Evolutionary conservation across 2,329 filamentous ascomycete genomes (phyloP).

Genomic region (Metarhizium sp.): DNA sequence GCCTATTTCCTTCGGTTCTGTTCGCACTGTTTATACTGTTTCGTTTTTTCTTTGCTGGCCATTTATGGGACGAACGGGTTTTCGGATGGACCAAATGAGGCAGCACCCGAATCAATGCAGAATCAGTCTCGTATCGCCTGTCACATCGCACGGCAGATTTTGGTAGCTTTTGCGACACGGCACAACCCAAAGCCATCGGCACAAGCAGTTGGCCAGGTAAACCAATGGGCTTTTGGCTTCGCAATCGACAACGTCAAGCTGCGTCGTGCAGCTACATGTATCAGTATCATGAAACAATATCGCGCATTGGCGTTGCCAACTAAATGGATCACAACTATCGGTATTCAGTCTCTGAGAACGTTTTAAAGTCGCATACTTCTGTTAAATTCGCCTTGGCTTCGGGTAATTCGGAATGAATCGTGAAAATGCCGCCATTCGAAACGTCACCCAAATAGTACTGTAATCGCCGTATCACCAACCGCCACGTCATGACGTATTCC

Average conservation of each 20-base stretch:
- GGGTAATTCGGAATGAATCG: slow-evolving; percentile 20
- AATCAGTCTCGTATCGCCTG: slow-evolving; percentile 30
- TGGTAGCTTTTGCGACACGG: slow-evolving; percentile 27
- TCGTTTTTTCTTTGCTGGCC: slow-evolving; percentile 23
- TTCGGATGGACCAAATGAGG: slow-evolving; percentile 27
- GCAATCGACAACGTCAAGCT: slow-evolving; percentile 21
- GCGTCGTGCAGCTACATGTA: slow-evolving; percentile 21
- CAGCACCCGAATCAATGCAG: slow-evolving; percentile 29
- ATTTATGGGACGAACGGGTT: slow-evolving; percentile 24
- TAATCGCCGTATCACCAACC: slow-evolving; percentile 19
- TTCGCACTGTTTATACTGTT: background rate
- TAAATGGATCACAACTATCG: slow-evolving; percentile 17
- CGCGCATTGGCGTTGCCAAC: slow-evolving; percentile 16
- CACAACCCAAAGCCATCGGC: slow-evolving; percentile 23
- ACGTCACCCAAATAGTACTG: slow-evolving; percentile 17
- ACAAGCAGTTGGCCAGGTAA: slow-evolving; percentile 22
- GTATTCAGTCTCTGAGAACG: slow-evolving; percentile 12
- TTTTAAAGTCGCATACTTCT: slow-evolving; percentile 4
- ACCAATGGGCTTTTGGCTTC: slow-evolving; percentile 22
- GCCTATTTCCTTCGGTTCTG: background rate
- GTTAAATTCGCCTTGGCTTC: slow-evolving; percentile 6
- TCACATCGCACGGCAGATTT: slow-evolving; percentile 27
- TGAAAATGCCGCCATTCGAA: slow-evolving; percentile 22
- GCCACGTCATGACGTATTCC: background rate
- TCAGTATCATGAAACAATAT: slow-evolving; percentile 15